Percentiles rank a stretch among this genome's conserved stretches.
These are phyloP conservation scores for Ceratobasidium sp. DNA, from an alignment of 1,284 basidiomycete genomes.

Conservation along the genomic window DNA sequence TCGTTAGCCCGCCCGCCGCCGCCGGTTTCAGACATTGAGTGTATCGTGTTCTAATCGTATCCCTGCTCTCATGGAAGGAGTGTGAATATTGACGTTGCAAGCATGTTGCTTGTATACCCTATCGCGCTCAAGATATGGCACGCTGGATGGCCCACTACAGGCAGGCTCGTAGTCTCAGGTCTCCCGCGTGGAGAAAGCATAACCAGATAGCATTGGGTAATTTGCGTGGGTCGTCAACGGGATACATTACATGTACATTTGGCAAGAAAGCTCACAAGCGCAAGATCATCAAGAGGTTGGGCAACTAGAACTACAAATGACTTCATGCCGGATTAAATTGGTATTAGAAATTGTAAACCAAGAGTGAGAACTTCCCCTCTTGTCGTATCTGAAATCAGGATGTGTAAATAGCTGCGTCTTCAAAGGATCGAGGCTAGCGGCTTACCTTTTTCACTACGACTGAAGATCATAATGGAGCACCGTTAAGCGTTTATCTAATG, in stretches of 20 bases:
- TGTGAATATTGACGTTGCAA: no score
- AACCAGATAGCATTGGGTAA: no score
- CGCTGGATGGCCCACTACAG: no score
- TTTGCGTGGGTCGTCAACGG: neutral
- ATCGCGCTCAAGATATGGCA: no score
- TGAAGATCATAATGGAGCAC: neutral
- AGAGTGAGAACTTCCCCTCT: conserved; percentile 4
- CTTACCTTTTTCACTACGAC: conserved; percentile 21
- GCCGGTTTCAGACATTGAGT: no score
- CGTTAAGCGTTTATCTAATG: neutral
- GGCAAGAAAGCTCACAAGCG: neutral
- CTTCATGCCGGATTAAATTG: neutral
- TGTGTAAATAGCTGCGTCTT: neutral
- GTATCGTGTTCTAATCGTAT: no score
- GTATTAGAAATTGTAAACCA: conserved; percentile 17
- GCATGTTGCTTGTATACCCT: no score
- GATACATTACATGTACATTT: neutral
- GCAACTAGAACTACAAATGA: neutral
- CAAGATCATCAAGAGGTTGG: neutral
- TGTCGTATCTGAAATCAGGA: neutral
- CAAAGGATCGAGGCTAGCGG: neutral
- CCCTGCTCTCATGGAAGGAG: no score
- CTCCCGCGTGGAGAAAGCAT: no score
- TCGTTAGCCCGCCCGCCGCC: neutral
- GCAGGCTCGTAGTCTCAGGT: no score